These are phyloP conservation scores for Cymbomonas tetramitiformis DNA, from an alignment of 139 green algal genomes.

Conservation along the genomic window DNA sequence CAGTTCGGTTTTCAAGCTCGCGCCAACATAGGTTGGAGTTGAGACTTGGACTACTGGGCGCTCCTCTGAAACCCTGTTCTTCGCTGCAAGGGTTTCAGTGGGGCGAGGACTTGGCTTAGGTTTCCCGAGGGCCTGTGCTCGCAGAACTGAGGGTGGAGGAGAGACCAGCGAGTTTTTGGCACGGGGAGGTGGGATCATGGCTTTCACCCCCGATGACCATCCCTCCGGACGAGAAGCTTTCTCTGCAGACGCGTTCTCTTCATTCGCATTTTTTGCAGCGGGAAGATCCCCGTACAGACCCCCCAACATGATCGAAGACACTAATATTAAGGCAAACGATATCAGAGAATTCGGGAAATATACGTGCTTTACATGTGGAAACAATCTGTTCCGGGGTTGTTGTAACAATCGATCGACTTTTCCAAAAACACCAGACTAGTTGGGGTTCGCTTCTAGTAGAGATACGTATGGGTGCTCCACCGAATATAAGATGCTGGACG, in stretches of 20 bases:
- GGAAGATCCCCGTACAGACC: slow-evolving; percentile 9
- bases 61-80: background rate
- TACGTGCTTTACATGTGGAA: too few species aligned
- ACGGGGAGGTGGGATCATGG: background rate
- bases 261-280: background rate
- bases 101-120: background rate
- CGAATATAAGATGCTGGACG: too few species aligned
- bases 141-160: background rate
- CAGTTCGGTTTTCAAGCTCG: background rate
- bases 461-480: too few species aligned
- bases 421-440: too few species aligned
- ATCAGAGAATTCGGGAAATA: too few species aligned
- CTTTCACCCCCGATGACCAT: background rate
- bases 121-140: background rate
- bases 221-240: background rate
- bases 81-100: background rate
- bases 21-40: too few species aligned
- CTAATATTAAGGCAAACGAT: too few species aligned
- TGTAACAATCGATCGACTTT: too few species aligned
- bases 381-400: too few species aligned
- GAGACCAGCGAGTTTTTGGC: background rate
- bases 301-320: too few species aligned
- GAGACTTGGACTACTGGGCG: background rate
- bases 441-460: too few species aligned
- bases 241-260: background rate